Conservation (phyloP, 2,329 filamentous ascomycete genomes). For the Zasmidium angulare region DNA sequence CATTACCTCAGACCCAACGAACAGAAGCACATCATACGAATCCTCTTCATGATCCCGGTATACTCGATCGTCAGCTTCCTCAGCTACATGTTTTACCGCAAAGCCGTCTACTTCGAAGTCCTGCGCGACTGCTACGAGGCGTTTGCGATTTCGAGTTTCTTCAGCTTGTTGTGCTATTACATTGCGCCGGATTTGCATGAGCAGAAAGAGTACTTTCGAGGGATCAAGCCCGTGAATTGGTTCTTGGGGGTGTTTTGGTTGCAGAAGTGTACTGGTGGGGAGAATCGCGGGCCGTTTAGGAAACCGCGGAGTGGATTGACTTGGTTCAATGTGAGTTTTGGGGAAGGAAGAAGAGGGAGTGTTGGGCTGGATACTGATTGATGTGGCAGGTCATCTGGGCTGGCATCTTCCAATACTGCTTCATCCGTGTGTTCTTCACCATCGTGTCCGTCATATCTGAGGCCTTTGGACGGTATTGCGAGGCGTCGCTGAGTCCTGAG, state of each 20-base stretch:
- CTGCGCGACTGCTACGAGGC: constrained; percentile 85
- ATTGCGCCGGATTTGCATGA: constrained; percentile 73
- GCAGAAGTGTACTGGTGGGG: constrained; percentile 67
- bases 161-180: constrained; percentile 78
- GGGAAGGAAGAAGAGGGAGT: neutral
- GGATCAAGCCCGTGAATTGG: constrained; percentile 69
- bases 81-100: constrained; percentile 70
- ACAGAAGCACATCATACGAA: constrained; percentile 75
- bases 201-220: constrained; percentile 79
- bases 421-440: constrained; percentile 77
- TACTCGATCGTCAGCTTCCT: constrained; percentile 75
- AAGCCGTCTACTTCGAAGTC: constrained; percentile 78
- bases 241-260: constrained; percentile 71
- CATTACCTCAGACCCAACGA: constrained; percentile 62
- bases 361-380: constrained; percentile 21
- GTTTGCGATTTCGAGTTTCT: constrained; percentile 84
- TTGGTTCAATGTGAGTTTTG: constrained; percentile 71
- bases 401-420: constrained; percentile 81
- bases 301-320: constrained; percentile 79
- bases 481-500: constrained; percentile 71
- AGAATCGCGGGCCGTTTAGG: constrained; percentile 65
- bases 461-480: constrained; percentile 70
- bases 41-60: constrained; percentile 83
- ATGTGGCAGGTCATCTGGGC: constrained; percentile 66
- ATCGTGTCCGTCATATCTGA: constrained; percentile 74